phyloP scores from a whole-genome alignment of 2,329 filamentous ascomycete species.

The Aspergillus viridinutans region DNA sequence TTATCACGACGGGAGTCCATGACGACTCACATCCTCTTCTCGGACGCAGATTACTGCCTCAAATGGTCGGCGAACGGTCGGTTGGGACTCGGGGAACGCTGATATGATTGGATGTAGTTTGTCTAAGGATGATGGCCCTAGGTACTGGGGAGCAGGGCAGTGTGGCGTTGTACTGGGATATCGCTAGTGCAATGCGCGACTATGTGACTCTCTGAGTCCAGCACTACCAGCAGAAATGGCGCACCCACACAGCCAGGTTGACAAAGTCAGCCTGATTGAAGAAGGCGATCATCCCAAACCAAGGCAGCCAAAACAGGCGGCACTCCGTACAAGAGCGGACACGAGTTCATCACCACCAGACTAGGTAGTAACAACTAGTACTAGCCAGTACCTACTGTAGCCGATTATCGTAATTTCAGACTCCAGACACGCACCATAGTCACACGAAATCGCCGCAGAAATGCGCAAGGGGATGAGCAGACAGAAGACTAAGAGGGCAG shows the following conservation, averaged over 20 bases:
- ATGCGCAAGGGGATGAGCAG: not conserved
- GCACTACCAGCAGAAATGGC: slow-evolving; percentile 1
- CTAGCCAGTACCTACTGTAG: slow-evolving; percentile 11
- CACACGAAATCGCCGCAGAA: not conserved
- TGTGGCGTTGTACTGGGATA: not conserved
- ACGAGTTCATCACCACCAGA: slow-evolving; percentile 8
- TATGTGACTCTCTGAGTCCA: too few species aligned
- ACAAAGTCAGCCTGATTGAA: not conserved
- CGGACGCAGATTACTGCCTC: not conserved
- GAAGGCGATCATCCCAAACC: slow-evolving; percentile 4
- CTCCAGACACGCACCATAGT: not conserved
- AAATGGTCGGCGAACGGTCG: not conserved
- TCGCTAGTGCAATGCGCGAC: too few species aligned
- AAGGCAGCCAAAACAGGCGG: slow-evolving; percentile 10
- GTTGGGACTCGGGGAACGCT: not conserved
- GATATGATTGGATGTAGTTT: not conserved
- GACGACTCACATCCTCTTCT: not conserved
- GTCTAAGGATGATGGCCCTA: not conserved
- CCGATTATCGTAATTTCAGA: slow-evolving; percentile 15
- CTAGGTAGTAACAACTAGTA: slow-evolving; percentile 16
- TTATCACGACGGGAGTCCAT: not conserved
- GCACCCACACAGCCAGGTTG: slow-evolving; percentile 4
- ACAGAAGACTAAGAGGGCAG: not conserved
- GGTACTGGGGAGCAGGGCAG: not conserved
- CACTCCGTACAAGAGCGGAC: slow-evolving; percentile 8